A percentile compares a stretch with the other conserved stretches of the same genome.
phyloP scores from a whole-genome alignment of 352 stramenopile species.

The Pythium brassicae region DNA sequence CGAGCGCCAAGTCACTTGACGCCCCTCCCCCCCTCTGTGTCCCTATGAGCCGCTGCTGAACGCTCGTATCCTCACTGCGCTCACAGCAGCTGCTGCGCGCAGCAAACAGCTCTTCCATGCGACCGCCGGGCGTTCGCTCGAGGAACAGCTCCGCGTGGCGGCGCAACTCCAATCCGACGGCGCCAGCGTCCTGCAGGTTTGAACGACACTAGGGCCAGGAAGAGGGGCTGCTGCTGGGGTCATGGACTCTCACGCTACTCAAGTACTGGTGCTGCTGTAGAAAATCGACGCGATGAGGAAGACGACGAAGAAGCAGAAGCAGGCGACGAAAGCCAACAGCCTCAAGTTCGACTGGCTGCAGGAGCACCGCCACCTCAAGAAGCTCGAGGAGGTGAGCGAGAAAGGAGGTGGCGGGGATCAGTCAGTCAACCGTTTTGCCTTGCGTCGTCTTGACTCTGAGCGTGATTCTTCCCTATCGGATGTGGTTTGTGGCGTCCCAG shows the following conservation, averaged over 20 bases:
- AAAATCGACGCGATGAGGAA: conserved; percentile 69
- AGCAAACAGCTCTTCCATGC: conserved; percentile 66
- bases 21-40: too few relatives aligned
- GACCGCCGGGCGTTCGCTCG: conserved; percentile 54
- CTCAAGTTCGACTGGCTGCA: conserved; percentile 77
- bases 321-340: conserved; percentile 43
- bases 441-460: conserved; percentile 11
- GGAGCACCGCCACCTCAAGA: conserved; percentile 57
- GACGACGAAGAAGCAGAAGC: conserved; percentile 51
- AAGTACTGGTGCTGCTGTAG: conserved; percentile 14
- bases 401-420: too few relatives aligned
- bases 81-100: conserved; percentile 6
- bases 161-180: conserved; percentile 41
- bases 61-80: not conserved
- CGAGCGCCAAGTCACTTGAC: too few relatives aligned
- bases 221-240: too few relatives aligned
- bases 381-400: conserved; percentile 44
- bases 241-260: not conserved
- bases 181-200: conserved; percentile 52
- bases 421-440: too few relatives aligned
- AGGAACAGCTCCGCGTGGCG: conserved; percentile 59
- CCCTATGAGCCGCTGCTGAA: too few relatives aligned
- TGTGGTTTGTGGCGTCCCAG: conserved; percentile 14
- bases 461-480: not conserved
- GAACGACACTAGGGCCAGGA: not conserved